phyloP scores from a whole-genome alignment of 345 rosid species.

The Boechera stricta region DNA sequence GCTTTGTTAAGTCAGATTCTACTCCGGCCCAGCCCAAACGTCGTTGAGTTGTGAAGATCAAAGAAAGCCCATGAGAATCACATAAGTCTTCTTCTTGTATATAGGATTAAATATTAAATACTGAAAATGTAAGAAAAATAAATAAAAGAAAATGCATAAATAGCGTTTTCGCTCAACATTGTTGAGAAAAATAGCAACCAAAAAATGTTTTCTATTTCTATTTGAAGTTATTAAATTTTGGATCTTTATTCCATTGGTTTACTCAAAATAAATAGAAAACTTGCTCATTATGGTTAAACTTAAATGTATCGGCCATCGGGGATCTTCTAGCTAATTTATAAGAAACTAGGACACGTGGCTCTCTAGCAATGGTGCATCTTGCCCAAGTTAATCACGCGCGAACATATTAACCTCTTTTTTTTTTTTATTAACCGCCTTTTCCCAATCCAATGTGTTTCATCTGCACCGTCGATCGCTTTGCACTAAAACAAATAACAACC shows the following conservation, averaged over 20 bases:
- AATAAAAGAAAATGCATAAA: slow-evolving; percentile 17
- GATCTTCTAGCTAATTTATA: background rate
- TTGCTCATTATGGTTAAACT: background rate
- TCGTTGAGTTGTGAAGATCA: background rate
- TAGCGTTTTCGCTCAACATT: slow-evolving; percentile 1
- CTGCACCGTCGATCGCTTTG: slow-evolving; percentile 3
- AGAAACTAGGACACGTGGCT: background rate
- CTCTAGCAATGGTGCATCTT: background rate
- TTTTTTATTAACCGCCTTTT: background rate
- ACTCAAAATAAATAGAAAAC: background rate
- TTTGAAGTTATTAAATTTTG: background rate
- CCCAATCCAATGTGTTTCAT: background rate
- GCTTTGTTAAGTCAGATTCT: slow-evolving; percentile 47
- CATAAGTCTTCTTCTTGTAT: slow-evolving; percentile 3
- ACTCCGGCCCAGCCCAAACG: slow-evolving; percentile 39
- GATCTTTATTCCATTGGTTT: too few species aligned
- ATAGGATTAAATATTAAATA: slow-evolving; percentile 6
- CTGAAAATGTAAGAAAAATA: background rate
- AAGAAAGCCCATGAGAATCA: slow-evolving; percentile 13
- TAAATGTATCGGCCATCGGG: background rate
- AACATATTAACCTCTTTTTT: background rate
- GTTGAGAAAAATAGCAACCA: background rate
- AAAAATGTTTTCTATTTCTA: background rate
- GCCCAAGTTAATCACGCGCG: background rate
- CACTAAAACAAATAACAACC: background rate